Evolutionary conservation across 1,284 basidiomycete genomes (phyloP), one percentile per base, ranked within the genome.

Genomic region (Cryptococcus neoformans): DNA sequence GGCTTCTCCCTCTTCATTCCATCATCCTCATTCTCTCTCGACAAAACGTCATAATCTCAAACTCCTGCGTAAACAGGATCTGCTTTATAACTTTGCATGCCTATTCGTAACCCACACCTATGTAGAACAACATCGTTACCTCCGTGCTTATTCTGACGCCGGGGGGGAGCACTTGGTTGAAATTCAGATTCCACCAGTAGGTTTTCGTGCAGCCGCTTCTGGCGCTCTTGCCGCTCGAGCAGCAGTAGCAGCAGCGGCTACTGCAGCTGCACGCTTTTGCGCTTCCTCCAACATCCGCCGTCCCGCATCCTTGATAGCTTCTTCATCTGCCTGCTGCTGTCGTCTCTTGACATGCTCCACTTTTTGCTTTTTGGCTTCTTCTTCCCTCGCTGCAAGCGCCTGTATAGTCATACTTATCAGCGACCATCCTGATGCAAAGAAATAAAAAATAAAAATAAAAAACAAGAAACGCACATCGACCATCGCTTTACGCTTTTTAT

Each of bases 331-430:
- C 37, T 55, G 80, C 80, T 9, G 79, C 78, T 68, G 84, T 83
- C 65, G 85, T 83, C 62, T 81, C 79, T 62, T 83, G 81, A 59
- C 84, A 46, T 52, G 83, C 46, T 85, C 86, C 51, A 83, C 65
- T 58, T 83, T 83, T 1, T 85, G 81, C 71, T 86, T 87, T 79
- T 92, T 92, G 72, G 88, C 86, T 7, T 83, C 86, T 41, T 85
- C 83, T 68, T 96, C 93, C 28, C 88, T 82, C 59, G 86, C 86
- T 67, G 92, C 88, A 14, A 96, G 82, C 61, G 94, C 93, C 57
- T 90, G 53, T 1, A 4, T 28, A 28, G 28, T 28, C 45, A 21
- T 11, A 46, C 10, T 16, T 7, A 28, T 28, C 28, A 28, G 28
- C 28, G 28, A 28, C 28, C 28, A 28, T 28, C 28, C 28, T 41